Evolutionary conservation across 768 basidiomycete genomes (phyloP), one percentile per base, ranked within the genome.

Genomic region (Serendipita sp.): DNA sequence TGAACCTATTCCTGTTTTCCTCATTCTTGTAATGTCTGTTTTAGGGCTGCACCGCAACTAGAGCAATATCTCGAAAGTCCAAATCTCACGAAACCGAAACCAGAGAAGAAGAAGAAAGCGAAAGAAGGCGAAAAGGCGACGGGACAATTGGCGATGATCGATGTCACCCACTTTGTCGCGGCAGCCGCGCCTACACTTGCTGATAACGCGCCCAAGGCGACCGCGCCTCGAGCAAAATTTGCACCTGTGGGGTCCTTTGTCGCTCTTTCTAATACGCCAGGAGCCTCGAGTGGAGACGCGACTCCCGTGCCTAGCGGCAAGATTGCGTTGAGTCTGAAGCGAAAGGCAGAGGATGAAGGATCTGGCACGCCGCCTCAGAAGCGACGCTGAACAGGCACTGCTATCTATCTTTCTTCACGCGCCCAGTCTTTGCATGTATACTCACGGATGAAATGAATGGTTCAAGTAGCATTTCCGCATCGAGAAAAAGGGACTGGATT

Each of bases 1-100:
- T 64, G 8, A 3, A 8, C 16, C 32, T 0, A 10, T 8, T 48
- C 32, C 13, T 15, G 52, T 7, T 66, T 63, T 58, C 64, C 63
- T 67, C 51, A 70, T 65, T 70, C 28, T 66, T 52, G 4, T 60
- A 23, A 46, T 48, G 46, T 65, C 18, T 8, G 41, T 35, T 73
- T 2, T 66, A 92, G 90, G 63, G 89, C 90, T 65, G 90, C 91
- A 3, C 90, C 90, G n/a, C 90, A 91, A 75, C 84, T 81, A 3
- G 79, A 82, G 1, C 88, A 89, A 68, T 89, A 90, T 73, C 75
- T 92, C 64, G 90, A 92, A 68, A 78, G 84, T 15, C 88, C 88
- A 67, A 87, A 88, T 2, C 75, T 92, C 11, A 81, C 86, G 0
- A 92, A 92, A 72, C 38, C 86, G 41, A 91, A 90, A 74, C 86